Percentiles rank a stretch among this genome's conserved stretches.
Conservation (phyloP, 495 filamentous ascomycete species). For the Penicillium pancosmium region DNA sequence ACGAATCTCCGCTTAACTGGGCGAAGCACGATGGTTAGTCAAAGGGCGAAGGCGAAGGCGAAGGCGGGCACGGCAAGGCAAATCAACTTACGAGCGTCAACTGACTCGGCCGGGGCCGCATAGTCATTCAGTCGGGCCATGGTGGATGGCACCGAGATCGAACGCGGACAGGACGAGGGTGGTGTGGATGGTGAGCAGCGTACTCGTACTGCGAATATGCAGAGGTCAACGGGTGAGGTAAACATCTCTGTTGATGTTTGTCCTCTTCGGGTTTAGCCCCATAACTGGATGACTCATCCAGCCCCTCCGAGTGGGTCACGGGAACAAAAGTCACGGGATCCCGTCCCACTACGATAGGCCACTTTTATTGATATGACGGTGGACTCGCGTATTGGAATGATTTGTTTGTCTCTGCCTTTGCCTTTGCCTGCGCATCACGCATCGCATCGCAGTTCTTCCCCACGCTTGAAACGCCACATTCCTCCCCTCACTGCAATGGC, state of each 20-base stretch:
- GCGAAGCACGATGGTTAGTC: constrained; percentile 11
- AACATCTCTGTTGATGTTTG: constrained; percentile 46
- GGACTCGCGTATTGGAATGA: no score
- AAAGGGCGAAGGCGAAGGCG: no score
- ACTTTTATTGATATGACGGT: no score
- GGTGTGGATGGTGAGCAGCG: neutral
- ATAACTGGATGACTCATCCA: constrained; percentile 25
- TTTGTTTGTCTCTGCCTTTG: neutral
- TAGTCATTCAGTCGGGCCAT: constrained; percentile 96
- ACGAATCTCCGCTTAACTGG: constrained; percentile 84
- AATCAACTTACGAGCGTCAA: constrained; percentile 74
- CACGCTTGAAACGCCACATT: constrained; percentile 9
- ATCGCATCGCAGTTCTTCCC: constrained; percentile 3
- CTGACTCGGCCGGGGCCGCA: constrained; percentile 64
- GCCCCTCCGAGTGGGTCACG: neutral
- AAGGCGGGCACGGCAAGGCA: neutral
- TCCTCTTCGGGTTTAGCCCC: constrained; percentile 35
- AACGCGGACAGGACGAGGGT: neutral
- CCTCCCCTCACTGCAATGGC: constrained; percentile 47
- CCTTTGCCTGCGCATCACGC: constrained; percentile 8
- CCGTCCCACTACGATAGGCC: no score
- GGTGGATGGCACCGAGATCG: constrained; percentile 13
- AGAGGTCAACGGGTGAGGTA: constrained; percentile 5
- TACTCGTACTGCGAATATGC: neutral
- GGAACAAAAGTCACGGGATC: neutral